Evolutionary conservation across 2,329 filamentous ascomycete genomes (phyloP).

Genomic region (Pseudopyrenochaeta lycopersici): DNA sequence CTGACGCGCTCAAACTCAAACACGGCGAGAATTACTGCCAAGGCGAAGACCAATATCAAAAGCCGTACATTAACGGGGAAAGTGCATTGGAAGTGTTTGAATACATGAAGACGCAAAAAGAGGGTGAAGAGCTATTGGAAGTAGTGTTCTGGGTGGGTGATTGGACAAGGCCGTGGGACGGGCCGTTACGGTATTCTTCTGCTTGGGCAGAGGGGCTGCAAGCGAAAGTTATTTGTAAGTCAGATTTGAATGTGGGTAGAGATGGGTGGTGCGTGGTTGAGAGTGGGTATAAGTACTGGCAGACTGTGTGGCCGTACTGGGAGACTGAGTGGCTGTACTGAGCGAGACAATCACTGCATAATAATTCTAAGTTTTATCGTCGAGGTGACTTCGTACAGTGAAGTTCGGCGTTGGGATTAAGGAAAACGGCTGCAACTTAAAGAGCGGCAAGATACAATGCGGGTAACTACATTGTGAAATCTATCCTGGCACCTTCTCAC

Average conservation of each 20-base stretch:
- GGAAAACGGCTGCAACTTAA: no score
- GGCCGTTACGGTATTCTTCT: neutral
- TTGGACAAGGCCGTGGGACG: conserved; percentile 10
- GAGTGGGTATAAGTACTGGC: conserved; percentile 11
- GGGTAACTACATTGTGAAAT: no score
- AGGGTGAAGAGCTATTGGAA: conserved; percentile 5
- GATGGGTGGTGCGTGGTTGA: conserved; percentile 7
- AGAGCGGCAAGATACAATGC: no score
- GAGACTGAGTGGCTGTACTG: neutral
- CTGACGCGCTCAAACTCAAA: no score
- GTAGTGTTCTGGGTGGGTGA: conserved; percentile 22
- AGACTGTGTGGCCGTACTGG: neutral
- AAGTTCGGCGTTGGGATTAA: no score
- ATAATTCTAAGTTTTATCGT: no score
- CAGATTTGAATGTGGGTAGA: neutral
- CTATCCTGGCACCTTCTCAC: no score
- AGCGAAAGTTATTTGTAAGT: conserved; percentile 14
- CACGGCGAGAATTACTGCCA: conserved; percentile 1
- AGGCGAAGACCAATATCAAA: conserved; percentile 12
- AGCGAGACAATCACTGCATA: neutral
- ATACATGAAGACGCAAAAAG: conserved; percentile 14
- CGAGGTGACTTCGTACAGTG: no score
- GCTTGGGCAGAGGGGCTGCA: conserved; percentile 8
- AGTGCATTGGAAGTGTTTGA: conserved; percentile 16
- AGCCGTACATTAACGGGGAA: conserved; percentile 7